phyloP scores from a whole-genome alignment of 305 asterid species.

The Solanum hybrid region DNA sequence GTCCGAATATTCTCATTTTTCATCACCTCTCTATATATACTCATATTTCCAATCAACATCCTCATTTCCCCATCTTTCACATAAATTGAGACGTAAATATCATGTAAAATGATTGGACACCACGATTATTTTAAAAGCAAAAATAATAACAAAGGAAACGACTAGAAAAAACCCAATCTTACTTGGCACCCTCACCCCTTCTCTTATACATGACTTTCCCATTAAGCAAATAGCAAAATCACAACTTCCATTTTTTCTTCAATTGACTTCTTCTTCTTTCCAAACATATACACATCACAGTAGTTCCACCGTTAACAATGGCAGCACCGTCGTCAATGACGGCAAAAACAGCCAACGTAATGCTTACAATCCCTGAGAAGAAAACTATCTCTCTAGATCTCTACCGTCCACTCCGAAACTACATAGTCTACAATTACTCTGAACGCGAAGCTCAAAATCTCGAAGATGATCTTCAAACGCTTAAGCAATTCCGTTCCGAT shows the following conservation, averaged over 20 bases:
- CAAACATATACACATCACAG: background rate
- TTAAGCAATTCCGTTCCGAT: constrained; percentile 65
- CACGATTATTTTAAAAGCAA: background rate
- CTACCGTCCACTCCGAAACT: constrained; percentile 84
- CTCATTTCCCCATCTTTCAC: background rate
- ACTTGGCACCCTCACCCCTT: background rate
- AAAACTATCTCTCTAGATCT: constrained; percentile 69
- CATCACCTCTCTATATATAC: background rate
- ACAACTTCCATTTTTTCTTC: background rate
- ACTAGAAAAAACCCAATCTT: background rate
- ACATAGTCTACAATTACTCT: constrained; percentile 55
- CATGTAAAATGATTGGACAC: background rate
- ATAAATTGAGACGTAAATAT: too few species aligned
- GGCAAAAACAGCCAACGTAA: constrained; percentile 39
- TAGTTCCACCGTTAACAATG: constrained; percentile 15
- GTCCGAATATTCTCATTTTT: background rate
- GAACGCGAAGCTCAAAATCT: constrained; percentile 93
- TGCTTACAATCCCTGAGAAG: constrained; percentile 86
- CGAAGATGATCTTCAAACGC: constrained; percentile 76
- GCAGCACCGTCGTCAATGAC: constrained; percentile 51
- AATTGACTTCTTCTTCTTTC: background rate
- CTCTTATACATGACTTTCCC: background rate
- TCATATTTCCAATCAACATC: background rate
- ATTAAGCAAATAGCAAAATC: background rate
- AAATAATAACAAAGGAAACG: background rate